A percentile compares a stretch with the other conserved stretches of the same genome.
Evolutionary conservation across 305 asterid genomes (phyloP).

Genomic region (Fraxinus baroniana): DNA sequence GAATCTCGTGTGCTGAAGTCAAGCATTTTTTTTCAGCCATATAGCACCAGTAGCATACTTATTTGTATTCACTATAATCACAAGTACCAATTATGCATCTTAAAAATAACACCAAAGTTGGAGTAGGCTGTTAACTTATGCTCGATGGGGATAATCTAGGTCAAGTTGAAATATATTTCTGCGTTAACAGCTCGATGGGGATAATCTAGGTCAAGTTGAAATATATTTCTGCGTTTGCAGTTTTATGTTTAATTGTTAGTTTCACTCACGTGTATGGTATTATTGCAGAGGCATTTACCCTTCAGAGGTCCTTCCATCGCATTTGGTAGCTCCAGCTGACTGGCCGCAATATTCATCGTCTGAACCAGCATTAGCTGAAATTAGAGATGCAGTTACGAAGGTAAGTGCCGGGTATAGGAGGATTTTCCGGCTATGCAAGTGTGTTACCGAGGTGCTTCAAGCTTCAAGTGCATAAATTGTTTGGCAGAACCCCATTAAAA

Average conservation of each 20-base stretch:
- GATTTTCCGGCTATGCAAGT: conserved; percentile 59
- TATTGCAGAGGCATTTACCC: conserved; percentile 85
- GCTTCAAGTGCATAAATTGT: conserved; percentile 32
- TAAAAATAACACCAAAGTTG: not conserved
- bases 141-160: not conserved
- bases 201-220: not conserved
- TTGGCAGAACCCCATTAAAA: not conserved
- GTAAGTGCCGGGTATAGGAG: conserved; percentile 66
- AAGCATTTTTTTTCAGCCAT: not conserved
- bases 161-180: not conserved
- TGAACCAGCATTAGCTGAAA: conserved; percentile 35
- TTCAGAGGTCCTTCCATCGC: conserved; percentile 60
- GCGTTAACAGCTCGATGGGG: not conserved
- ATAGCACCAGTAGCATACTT: not conserved
- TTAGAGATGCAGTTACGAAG: conserved; percentile 43
- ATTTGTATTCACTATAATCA: not conserved
- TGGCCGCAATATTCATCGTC: conserved; percentile 22
- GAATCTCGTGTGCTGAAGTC: not conserved
- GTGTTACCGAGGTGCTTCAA: conserved; percentile 51
- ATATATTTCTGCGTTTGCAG: not conserved
- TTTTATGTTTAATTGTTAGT: not conserved
- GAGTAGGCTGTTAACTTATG: not conserved
- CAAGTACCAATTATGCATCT: not conserved
- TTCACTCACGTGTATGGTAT: conserved; percentile 22
- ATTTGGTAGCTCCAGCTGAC: conserved; percentile 32